Evolutionary conservation across 1,284 basidiomycete genomes (phyloP), one percentile per base, ranked within the genome.

Genomic region (Fistulina hepatica): DNA sequence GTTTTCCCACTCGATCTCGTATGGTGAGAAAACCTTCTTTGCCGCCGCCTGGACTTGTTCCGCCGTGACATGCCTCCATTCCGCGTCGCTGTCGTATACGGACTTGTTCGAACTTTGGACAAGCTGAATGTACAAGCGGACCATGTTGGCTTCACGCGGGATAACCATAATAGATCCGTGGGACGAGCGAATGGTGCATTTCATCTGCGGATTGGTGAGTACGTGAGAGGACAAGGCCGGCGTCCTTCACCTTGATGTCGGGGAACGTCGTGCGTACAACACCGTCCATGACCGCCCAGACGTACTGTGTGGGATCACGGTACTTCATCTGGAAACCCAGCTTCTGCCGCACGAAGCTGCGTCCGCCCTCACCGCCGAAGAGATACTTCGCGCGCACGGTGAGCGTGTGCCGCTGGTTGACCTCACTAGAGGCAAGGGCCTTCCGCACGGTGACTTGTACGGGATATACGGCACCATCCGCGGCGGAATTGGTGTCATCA

Each of bases 251-350:
- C n/a, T n/a, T n/a, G 44, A 85, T 78, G 55, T 92, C 86, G 0
- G 89, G 86, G 52, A 90, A 84, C 53, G 88, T 65, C 10, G 82
- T 84, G 15, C 73, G 66, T 1, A 78, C 78, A 15, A 74, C 49
- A 41, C 78, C 65, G 56, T 88, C 82, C 19, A 85, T 58, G 7
- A 86, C 83, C 15, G 84, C 84, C 84, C 83, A 89, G 20, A 84
- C 69, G 43, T 71, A 80, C 41, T 86, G 76, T 61, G 81, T 80
- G 48, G 81, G 77, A 52, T 85, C 81, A 13, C 85, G 85, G n/a
- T n/a, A n/a, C 44, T 83, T 73, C 78, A 88, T 80, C 3, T 65
- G 52, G 31, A 88, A 78, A 3, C 68, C 68, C n/a, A 85, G 59
- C 2, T 62, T 48, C 45, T 78, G 78, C 21, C 84, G 69, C 5